Conservation (phyloP, 1,284 basidiomycete genomes). For the Leccinum fallax region DNA sequence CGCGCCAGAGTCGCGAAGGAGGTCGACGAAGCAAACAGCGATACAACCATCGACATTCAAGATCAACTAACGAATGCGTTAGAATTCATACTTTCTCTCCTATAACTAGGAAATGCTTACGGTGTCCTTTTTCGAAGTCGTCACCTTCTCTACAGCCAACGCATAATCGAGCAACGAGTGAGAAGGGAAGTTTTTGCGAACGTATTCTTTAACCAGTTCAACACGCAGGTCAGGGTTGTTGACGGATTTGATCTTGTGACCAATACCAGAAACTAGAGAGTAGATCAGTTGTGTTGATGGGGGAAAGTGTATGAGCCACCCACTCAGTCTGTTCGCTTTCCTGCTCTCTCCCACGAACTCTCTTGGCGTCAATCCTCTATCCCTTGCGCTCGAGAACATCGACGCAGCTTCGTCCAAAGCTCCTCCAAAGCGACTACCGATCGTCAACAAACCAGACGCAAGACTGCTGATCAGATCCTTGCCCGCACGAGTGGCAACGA, state of each 20-base stretch:
- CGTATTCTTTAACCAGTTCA: constrained; percentile 97
- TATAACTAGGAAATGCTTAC: constrained; percentile 43
- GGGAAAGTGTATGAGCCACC: constrained; percentile 24
- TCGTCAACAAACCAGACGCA: constrained; percentile 95
- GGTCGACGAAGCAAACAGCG: constrained; percentile 97
- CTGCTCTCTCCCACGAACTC: constrained; percentile 98
- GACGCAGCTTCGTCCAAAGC: constrained; percentile 97
- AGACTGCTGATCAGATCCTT: constrained; percentile 98
- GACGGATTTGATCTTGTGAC: constrained; percentile 99
- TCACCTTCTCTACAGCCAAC: constrained; percentile 97
- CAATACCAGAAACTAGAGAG: constrained; percentile 89
- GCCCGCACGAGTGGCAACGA: constrained; percentile 97
- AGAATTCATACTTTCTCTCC: constrained; percentile 3
- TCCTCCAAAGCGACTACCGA: constrained; percentile 98
- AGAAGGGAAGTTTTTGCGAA: constrained; percentile 93
- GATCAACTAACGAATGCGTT: constrained; percentile 57
- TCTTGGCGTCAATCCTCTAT: constrained; percentile 91
- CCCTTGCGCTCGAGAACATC: constrained; percentile 93
- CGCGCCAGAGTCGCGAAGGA: constrained; percentile 90
- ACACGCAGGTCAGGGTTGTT: constrained; percentile 98
- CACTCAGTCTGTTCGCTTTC: constrained; percentile 94
- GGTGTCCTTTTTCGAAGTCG: constrained; percentile 97
- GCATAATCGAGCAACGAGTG: constrained; percentile 95
- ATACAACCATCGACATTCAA: constrained; percentile 98
- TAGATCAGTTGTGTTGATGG: not conserved